Conservation (phyloP, 306 rosid genomes). For the Acacia melanoxylon region DNA sequence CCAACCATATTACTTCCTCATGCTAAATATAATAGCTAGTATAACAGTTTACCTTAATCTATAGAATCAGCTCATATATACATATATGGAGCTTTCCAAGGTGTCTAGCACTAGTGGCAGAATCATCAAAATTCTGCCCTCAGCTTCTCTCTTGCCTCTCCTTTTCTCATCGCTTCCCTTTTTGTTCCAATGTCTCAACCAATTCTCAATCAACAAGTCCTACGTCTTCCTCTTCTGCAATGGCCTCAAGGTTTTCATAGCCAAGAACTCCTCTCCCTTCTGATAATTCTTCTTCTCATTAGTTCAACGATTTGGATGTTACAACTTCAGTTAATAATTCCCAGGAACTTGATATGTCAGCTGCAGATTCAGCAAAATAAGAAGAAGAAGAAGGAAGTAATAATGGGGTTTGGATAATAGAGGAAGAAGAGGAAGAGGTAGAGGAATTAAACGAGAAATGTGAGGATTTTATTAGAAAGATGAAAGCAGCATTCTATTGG, state of each 20-base stretch:
- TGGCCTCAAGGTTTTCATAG: constrained; percentile 51
- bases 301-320: constrained; percentile 6
- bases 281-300: constrained; percentile 20
- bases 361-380: constrained; percentile 1
- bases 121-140: constrained; percentile 25
- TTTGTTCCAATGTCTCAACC: constrained; percentile 29
- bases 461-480: constrained; percentile 75
- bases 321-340: background rate
- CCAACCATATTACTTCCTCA: too few relatives aligned
- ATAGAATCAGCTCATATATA: background rate
- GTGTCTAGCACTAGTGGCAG: background rate
- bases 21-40: too few relatives aligned
- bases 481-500: constrained; percentile 58
- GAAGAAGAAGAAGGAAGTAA: constrained; percentile 1
- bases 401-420: background rate
- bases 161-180: constrained; percentile 34
- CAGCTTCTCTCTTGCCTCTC: constrained; percentile 38
- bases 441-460: constrained; percentile 78
- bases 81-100: background rate
- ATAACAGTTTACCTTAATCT: too few relatives aligned
- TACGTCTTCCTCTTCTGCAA: constrained; percentile 70
- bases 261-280: constrained; percentile 41
- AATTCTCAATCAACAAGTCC: constrained; percentile 47
- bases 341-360: background rate
- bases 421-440: constrained; percentile 32